Conservation (phyloP, 495 filamentous ascomycete genomes). For the Podospora comata region DNA sequence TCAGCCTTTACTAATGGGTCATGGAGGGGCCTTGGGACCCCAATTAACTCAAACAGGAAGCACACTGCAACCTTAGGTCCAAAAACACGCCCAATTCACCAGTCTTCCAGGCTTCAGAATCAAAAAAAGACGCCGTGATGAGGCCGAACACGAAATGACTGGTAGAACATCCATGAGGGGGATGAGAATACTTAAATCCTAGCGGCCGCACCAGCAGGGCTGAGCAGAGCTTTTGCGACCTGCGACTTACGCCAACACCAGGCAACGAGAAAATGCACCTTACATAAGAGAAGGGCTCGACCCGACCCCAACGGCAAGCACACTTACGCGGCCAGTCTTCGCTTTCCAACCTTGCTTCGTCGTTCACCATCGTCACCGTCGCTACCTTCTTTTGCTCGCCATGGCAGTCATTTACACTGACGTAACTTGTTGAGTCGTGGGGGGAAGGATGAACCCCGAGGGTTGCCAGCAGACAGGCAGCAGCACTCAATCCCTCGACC, state of each 20-base stretch:
- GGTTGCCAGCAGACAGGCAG: background rate
- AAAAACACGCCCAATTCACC: background rate
- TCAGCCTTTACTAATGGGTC: conserved; percentile 26
- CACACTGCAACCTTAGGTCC: conserved; percentile 7
- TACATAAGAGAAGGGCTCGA: background rate
- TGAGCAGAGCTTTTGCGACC: background rate
- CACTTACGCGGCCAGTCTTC: background rate
- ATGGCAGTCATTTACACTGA: background rate
- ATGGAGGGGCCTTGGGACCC: background rate
- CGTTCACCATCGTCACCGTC: background rate
- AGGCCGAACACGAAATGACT: background rate
- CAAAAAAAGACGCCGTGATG: background rate
- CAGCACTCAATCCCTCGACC: background rate
- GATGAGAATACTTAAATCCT: conserved; percentile 5
- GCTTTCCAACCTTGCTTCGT: background rate
- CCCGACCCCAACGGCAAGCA: background rate
- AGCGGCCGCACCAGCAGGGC: conserved; percentile 9
- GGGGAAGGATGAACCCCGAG: background rate
- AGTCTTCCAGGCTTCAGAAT: background rate
- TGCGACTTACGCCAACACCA: background rate
- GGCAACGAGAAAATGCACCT: conserved; percentile 4
- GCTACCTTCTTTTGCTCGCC: background rate
- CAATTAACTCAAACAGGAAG: conserved; percentile 11
- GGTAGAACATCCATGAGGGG: background rate
- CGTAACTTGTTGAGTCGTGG: background rate